These are phyloP conservation scores for Climacium dendroides DNA, from an alignment of 225 moss, liverwort and hornwort species.

Conservation along the genomic window DNA sequence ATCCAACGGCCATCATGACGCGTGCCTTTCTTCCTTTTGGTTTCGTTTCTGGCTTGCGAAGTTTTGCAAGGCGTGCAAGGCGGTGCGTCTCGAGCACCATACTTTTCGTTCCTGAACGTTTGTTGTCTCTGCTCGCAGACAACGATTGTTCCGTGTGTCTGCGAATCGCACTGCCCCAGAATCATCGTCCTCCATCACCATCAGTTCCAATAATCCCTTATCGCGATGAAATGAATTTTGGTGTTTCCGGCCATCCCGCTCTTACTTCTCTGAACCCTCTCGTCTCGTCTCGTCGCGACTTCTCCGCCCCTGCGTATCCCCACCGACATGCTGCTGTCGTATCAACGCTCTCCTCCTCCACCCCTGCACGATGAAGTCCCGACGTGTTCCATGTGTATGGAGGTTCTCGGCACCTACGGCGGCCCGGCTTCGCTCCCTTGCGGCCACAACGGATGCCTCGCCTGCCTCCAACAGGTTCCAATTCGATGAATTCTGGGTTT, in stretches of 20 bases:
- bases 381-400: conserved; percentile 92
- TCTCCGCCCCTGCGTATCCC: background rate
- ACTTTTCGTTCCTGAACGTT: background rate
- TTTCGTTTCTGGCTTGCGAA: background rate
- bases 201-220: background rate
- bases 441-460: conserved; percentile 89
- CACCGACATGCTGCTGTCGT: conserved; percentile 27
- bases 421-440: conserved; percentile 88
- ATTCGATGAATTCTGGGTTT: background rate
- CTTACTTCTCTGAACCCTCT: background rate
- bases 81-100: conserved; percentile 2
- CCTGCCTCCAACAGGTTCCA: conserved; percentile 80
- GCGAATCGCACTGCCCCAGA: background rate
- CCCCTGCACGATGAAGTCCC: conserved; percentile 77
- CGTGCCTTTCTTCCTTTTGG: background rate
- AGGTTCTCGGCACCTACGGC: conserved; percentile 80
- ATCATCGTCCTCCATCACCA: background rate
- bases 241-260: background rate
- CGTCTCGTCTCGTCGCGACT: background rate
- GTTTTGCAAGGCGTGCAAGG: background rate
- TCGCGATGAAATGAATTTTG: background rate
- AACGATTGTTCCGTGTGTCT: background rate
- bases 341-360: conserved; percentile 9
- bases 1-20: background rate
- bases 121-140: background rate